Evolutionary conservation across 495 filamentous ascomycete genomes (phyloP), one percentile per base, ranked within the genome.

Genomic region (Penicillium chermesinum): DNA sequence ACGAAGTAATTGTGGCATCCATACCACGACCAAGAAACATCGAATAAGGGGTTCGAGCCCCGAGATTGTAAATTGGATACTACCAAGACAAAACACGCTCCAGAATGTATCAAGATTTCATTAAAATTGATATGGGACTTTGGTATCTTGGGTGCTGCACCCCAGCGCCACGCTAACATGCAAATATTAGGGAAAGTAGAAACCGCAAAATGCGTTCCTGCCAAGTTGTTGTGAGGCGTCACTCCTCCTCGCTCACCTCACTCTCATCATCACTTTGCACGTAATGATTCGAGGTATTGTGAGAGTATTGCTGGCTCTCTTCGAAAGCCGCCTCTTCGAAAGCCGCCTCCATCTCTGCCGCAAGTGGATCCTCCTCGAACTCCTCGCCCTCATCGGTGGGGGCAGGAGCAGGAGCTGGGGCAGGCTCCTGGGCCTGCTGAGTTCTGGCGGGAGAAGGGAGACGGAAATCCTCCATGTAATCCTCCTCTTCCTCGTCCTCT

Each of bases 211-310:
- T 46, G 50, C 46, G 33, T 12, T 17, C 10, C 15, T 34, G 3
- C 20, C 14, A 7, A 13, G 8, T 10, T 10, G 53, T 49, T 13
- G 7, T 14, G 18, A 39, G 25, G 14, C 12, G 17, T 68, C 49
- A 76, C 52, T 76, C 72, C 49, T 76, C 72, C 48, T 76, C 72
- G 32, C 72, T 76, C 18, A 76, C 67, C 49, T 76, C 72, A 38
- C 72, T 76, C 51, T 76, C 72, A 49, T 76, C 72, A 17, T 74
- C 71, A 49, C 71, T 74, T 15, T 58, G 50, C 20, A 67, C 57
- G 34, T 69, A 74, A 21, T 64, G 62, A 18, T 61, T 53, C n/a
- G 58, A 55, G 15, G 48, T 27, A n/a, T 54, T 48, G 37, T 71
- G 64, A 14, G 35, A 46, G 18, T 66, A 65, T 15, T 65, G 62